Evolutionary conservation across 2,329 filamentous ascomycete species (phyloP), one percentile per base, ranked within the genome.

Genomic region (Colletotrichum tanaceti): DNA sequence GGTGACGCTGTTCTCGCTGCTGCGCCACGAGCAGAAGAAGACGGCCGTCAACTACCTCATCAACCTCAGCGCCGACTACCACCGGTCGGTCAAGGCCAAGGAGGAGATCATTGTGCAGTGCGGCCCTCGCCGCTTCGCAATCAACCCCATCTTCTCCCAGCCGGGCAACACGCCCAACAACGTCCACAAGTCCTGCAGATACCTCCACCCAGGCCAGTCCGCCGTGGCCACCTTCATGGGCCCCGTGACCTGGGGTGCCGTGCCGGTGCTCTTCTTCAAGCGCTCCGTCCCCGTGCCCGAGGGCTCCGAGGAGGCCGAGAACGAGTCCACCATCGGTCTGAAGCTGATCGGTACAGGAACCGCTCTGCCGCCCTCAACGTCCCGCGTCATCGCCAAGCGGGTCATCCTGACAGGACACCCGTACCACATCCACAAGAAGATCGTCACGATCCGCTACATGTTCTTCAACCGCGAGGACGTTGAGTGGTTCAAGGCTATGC

Each of bases 361-460:
- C 0, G 90, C 92, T 6, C 86, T 98, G 18, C 90, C 94, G 0
- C 93, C 94, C 3, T 91, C 77, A 79, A 94, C 80, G 77, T 89
- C 77, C 75, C 91, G 96, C 46, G 91, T 99, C 64, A 89, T 99
- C 69, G 94, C 95, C 74, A 99, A 99, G 83, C 91, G 96, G 60
- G 90, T 97, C 73, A 93, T 98, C 72, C 86, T 99, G 65, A 97
- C 96, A 0, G 97, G 96, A 18, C 95, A 99, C 77, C 96, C 97
- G 0, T 98, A 93, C 86, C 97, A 99, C 83, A 99, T 99, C 79
- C 93, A 99, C 88, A 98, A 97, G 87, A 94, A 92, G 80, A 86
- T 99, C 28, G 96, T 99, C 68, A 99, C 97, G 0, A 91, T 99
- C 54, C 91, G 96, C 38, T 99, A 99, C 87, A 99, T 99, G 97